These are phyloP conservation scores for Aspergillus nanangensis DNA, from an alignment of 495 filamentous ascomycete species.

Conservation along the genomic window DNA sequence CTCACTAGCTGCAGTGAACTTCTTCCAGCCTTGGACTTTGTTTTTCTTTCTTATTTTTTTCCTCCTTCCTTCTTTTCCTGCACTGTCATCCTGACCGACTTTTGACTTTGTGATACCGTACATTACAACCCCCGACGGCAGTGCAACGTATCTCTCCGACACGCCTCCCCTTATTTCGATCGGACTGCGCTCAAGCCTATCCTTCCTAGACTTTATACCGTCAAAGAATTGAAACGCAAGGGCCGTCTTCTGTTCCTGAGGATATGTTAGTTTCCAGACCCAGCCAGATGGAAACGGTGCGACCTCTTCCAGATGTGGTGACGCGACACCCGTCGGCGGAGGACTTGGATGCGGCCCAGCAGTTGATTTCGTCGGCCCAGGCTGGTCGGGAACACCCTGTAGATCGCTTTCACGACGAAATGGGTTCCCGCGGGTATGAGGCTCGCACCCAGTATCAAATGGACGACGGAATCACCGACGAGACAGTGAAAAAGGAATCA, in stretches of 20 bases:
- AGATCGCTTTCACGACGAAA: slow-evolving; percentile 24
- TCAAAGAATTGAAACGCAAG: neutral
- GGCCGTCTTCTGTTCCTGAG: slow-evolving; percentile 7
- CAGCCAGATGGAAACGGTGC: slow-evolving; percentile 40
- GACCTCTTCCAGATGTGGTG: slow-evolving; percentile 29
- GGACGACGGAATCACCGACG: slow-evolving; percentile 10
- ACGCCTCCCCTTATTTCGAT: slow-evolving; percentile 20
- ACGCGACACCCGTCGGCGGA: slow-evolving; percentile 41
- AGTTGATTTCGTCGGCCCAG: slow-evolving; percentile 42
- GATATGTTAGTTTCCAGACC: slow-evolving; percentile 39
- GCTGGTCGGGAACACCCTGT: slow-evolving; percentile 36
- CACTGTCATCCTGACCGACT: slow-evolving; percentile 38
- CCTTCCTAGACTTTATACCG: neutral
- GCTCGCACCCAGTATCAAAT: slow-evolving; percentile 9
- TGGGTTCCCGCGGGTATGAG: slow-evolving; percentile 11
- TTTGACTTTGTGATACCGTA: slow-evolving; percentile 39
- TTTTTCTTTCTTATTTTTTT: slow-evolving; percentile 9
- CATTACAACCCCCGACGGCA: slow-evolving; percentile 32
- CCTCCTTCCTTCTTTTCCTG: slow-evolving; percentile 22
- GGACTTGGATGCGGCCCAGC: slow-evolving; percentile 44
- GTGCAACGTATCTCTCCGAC: slow-evolving; percentile 29
- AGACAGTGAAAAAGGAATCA: slow-evolving; percentile 1
- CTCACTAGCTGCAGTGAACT: slow-evolving; percentile 18
- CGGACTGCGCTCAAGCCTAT: slow-evolving; percentile 5
- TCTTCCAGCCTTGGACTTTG: slow-evolving; percentile 14